phyloP scores from a whole-genome alignment of 306 rosid genomes.

The Pterocarpus santalinus region DNA sequence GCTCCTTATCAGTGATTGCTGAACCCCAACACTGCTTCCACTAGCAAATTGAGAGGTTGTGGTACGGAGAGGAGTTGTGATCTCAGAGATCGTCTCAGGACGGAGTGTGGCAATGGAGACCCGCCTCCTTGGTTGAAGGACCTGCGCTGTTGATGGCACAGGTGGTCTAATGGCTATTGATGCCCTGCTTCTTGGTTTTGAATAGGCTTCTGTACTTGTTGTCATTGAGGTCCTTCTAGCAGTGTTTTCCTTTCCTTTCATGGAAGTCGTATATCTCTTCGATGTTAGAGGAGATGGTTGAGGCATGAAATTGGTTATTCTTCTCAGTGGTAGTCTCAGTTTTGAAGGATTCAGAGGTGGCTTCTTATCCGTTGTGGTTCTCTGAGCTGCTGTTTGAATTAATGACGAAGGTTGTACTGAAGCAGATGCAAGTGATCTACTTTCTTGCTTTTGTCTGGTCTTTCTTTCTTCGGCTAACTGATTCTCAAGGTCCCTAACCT shows the following conservation, averaged over 20 bases:
- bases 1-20: conserved; percentile 60
- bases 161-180: conserved; percentile 78
- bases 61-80: conserved; percentile 73
- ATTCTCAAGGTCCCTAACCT: conserved; percentile 95
- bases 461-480: conserved; percentile 90
- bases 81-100: conserved; percentile 63
- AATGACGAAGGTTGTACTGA: conserved; percentile 64
- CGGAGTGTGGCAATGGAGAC: conserved; percentile 82
- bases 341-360: conserved; percentile 87
- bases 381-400: conserved; percentile 52
- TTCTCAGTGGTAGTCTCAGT: conserved; percentile 74
- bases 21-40: conserved; percentile 49
- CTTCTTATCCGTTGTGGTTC: conserved; percentile 58
- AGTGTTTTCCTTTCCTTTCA: conserved; percentile 77
- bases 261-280: conserved; percentile 46
- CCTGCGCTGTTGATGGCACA: conserved; percentile 51
- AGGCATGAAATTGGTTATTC: conserved; percentile 70
- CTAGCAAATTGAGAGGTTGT: conserved; percentile 62
- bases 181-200: conserved; percentile 68
- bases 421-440: conserved; percentile 69
- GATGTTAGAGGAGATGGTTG: conserved; percentile 65
- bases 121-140: conserved; percentile 83
- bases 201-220: conserved; percentile 44
- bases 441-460: conserved; percentile 80
- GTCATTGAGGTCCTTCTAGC: conserved; percentile 52